These are phyloP conservation scores for Paecilomyces fulvus DNA, from an alignment of 2,329 filamentous ascomycete species.

Conservation along the genomic window DNA sequence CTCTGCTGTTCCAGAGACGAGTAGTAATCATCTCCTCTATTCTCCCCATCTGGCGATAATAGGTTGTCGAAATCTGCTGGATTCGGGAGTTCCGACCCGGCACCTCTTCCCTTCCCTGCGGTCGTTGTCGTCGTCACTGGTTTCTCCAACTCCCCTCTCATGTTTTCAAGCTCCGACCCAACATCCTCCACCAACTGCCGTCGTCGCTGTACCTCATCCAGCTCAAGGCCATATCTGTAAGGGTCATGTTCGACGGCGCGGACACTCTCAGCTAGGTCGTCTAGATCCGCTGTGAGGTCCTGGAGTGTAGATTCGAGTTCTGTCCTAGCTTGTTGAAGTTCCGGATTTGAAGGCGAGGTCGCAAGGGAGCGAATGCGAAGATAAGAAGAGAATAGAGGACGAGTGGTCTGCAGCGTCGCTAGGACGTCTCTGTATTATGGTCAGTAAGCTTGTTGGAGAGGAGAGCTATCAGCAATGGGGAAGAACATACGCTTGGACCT, in stretches of 20 bases:
- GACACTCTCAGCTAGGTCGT: constrained; percentile 81
- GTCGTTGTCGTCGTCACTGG: constrained; percentile 34
- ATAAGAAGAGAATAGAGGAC: constrained; percentile 88
- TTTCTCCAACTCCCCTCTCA: constrained; percentile 71
- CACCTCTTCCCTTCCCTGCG: constrained; percentile 15
- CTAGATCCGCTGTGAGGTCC: constrained; percentile 75
- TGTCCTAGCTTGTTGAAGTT: constrained; percentile 53
- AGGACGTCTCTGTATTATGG: constrained; percentile 66
- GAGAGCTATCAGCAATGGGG: background rate
- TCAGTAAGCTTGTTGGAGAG: constrained; percentile 5
- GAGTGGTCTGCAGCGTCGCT: constrained; percentile 67
- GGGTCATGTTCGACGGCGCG: constrained; percentile 81
- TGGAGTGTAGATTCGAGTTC: constrained; percentile 73
- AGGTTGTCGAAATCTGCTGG: constrained; percentile 48
- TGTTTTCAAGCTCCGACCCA: constrained; percentile 78
- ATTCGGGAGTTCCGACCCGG: constrained; percentile 45
- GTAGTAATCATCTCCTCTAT: constrained; percentile 55
- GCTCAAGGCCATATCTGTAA: constrained; percentile 74
- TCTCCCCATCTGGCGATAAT: constrained; percentile 31
- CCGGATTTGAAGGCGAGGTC: constrained; percentile 61
- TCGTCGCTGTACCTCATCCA: constrained; percentile 71
- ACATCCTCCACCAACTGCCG: constrained; percentile 80
- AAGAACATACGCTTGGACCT: constrained; percentile 37
- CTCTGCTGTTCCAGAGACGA: constrained; percentile 83
- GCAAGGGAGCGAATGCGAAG: constrained; percentile 86